phyloP scores from a whole-genome alignment of 495 filamentous ascomycete species.

The Podospora pseudopauciseta region DNA sequence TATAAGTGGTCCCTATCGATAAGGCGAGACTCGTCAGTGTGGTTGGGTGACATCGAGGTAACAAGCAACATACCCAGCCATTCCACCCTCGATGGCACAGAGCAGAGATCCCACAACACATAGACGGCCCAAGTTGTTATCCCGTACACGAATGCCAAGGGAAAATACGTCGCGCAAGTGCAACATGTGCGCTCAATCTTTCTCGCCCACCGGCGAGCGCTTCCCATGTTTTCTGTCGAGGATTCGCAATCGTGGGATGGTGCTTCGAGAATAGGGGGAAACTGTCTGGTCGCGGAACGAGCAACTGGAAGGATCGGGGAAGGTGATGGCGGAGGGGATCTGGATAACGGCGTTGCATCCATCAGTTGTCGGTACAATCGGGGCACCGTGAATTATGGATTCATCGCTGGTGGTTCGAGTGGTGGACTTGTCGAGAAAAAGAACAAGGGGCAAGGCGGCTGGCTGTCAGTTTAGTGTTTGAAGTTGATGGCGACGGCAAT shows the following conservation, averaged over 20 bases:
- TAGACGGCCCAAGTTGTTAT: constrained; percentile 87
- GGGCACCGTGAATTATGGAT: neutral
- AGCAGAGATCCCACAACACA: constrained; percentile 74
- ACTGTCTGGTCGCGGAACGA: neutral
- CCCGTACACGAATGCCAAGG: constrained; percentile 82
- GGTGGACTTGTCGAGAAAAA: constrained; percentile 1
- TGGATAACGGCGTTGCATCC: constrained; percentile 24
- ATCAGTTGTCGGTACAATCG: constrained; percentile 16
- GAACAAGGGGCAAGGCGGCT: neutral
- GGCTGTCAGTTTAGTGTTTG: neutral
- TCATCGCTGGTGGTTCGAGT: neutral
- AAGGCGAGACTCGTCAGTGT: neutral
- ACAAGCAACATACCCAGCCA: constrained; percentile 60
- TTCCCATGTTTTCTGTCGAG: constrained; percentile 12
- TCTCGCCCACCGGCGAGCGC: constrained; percentile 59
- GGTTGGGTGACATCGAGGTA: neutral
- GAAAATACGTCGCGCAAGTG: constrained; percentile 74
- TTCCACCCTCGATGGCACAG: constrained; percentile 49
- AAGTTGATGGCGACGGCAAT: neutral
- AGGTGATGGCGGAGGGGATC: constrained; percentile 16
- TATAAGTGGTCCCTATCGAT: constrained; percentile 38
- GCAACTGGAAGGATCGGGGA: constrained; percentile 1
- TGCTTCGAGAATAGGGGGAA: constrained; percentile 13
- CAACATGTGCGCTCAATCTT: constrained; percentile 84
- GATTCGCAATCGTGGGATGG: constrained; percentile 21